Conservation (phyloP, 164 flowering plant genomes). For the Stephania cephalantha region DNA sequence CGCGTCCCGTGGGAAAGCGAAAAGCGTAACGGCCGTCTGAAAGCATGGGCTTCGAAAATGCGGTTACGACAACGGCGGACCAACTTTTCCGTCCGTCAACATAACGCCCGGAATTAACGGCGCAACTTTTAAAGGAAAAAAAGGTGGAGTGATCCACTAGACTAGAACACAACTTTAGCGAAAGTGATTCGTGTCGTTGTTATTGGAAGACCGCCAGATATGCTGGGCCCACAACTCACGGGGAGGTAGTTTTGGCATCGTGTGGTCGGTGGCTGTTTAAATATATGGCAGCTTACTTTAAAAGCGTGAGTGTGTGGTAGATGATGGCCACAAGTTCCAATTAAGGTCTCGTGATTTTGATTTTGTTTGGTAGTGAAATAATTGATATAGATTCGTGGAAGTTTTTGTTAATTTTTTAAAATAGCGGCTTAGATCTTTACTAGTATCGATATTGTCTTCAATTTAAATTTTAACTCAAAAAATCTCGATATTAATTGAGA, state of each 20-base stretch:
- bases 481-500: no score
- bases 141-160: no score
- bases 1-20: not conserved
- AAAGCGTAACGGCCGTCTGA: not conserved
- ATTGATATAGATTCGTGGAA: no score
- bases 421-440: no score
- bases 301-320: not conserved
- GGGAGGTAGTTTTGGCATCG: not conserved
- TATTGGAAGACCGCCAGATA: not conserved
- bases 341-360: not conserved
- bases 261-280: not conserved
- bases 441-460: no score
- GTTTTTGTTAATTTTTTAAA: no score
- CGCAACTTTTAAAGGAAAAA: no score
- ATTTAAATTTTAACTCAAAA: no score
- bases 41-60: not conserved
- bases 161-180: not conserved
- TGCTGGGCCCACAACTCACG: not conserved
- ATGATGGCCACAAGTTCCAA: not conserved
- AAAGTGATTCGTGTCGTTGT: not conserved
- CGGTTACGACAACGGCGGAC: not conserved
- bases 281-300: not conserved
- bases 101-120: slow-evolving; percentile 1
- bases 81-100: not conserved
- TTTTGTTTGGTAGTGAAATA: no score